A percentile compares a stretch with the other conserved stretches of the same genome.
Conservation (phyloP, 75 land plant genomes). For the Pinus albicaulis region DNA sequence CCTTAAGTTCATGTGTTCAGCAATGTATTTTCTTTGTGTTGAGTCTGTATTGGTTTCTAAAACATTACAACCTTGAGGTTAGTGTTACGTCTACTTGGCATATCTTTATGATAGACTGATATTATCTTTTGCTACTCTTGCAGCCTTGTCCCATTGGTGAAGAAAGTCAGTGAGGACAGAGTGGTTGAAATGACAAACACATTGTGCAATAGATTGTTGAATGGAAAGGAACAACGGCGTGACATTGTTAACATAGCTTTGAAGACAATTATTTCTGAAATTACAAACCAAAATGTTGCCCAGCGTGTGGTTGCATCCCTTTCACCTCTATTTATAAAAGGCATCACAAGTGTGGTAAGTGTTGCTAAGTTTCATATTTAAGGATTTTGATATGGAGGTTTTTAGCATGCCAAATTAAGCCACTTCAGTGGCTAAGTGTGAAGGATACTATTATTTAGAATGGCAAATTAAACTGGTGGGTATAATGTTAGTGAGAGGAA, state of each 20-base stretch:
- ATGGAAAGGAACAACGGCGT: conserved; percentile 92
- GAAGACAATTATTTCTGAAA: conserved; percentile 91
- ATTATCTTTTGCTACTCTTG: conserved; percentile 4
- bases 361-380: background rate
- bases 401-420: background rate
- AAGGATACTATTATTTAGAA: background rate
- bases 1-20: no score
- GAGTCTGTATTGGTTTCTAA: no score
- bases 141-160: conserved; percentile 96
- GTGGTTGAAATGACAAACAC: conserved; percentile 81
- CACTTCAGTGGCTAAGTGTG: background rate
- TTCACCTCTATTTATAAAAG: conserved; percentile 73
- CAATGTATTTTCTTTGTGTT: no score
- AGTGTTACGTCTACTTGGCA: no score
- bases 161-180: conserved; percentile 82
- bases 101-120: background rate
- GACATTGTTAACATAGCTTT: conserved; percentile 95
- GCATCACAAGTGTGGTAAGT: conserved; percentile 77
- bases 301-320: conserved; percentile 61
- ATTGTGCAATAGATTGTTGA: conserved; percentile 72
- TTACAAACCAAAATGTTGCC: conserved; percentile 63
- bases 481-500: no score
- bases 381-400: no score
- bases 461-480: background rate
- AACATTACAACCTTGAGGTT: no score